A percentile compares a stretch with the other conserved stretches of the same genome.
Evolutionary conservation across 257 asterid species (phyloP).

Genomic region (Nicotiana noctiflora): DNA sequence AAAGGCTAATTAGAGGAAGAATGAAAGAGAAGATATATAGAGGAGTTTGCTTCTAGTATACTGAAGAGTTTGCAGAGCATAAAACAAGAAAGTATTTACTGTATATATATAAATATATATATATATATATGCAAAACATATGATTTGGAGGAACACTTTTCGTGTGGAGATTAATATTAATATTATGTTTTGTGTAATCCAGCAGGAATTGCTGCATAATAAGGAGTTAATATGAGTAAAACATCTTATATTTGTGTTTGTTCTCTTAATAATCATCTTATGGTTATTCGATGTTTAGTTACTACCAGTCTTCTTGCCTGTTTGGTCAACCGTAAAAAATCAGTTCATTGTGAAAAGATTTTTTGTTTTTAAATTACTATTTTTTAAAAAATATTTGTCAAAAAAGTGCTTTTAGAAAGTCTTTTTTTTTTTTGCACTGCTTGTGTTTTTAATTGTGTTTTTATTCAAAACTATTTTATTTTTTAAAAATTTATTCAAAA

Average conservation of each 20-base stretch:
- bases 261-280: background rate
- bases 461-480: too few species aligned
- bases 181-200: background rate
- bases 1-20: too few species aligned
- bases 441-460: too few species aligned
- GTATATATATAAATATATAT: background rate
- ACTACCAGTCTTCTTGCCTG: too few species aligned
- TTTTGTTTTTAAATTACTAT: too few species aligned
- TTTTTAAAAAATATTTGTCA: too few species aligned
- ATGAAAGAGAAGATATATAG: background rate
- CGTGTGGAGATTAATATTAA: background rate
- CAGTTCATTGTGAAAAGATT: too few species aligned
- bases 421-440: too few species aligned
- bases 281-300: background rate
- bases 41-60: background rate
- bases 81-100: background rate
- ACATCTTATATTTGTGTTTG: background rate
- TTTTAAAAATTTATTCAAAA: too few species aligned
- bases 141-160: background rate
- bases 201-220: slow-evolving; percentile 4
- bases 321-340: too few species aligned
- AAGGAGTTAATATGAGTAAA: background rate
- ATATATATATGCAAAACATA: background rate
- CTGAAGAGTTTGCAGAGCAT: slow-evolving; percentile 5
- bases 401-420: too few species aligned